These are phyloP conservation scores for Sporothrix brunneoviolacea DNA, from an alignment of 2,329 filamentous ascomycete species.

Conservation along the genomic window DNA sequence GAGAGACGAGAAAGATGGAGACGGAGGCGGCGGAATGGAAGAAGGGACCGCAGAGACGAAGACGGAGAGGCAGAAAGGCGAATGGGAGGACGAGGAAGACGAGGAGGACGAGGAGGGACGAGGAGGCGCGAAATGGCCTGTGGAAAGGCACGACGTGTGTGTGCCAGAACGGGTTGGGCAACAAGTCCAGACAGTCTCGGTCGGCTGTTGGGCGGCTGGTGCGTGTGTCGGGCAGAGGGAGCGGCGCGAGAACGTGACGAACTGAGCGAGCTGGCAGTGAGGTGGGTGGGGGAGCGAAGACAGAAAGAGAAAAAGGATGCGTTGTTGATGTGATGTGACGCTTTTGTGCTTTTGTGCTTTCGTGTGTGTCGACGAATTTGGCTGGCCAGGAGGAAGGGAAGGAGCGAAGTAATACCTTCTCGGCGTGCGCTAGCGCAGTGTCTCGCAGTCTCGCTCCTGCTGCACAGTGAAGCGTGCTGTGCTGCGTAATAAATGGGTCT, in stretches of 20 bases:
- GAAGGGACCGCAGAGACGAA: background rate
- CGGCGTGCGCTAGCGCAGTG: slow-evolving; percentile 5
- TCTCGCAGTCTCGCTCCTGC: slow-evolving; percentile 3
- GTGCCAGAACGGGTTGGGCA: background rate
- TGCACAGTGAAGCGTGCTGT: background rate
- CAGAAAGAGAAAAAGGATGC: slow-evolving; percentile 6
- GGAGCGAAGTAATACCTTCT: slow-evolving; percentile 3
- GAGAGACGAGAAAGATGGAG: background rate
- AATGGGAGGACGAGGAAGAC: background rate
- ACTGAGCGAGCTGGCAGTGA: background rate
- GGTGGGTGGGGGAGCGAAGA: background rate
- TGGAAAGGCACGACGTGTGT: background rate
- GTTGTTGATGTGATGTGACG: slow-evolving; percentile 18
- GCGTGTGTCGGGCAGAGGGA: background rate
- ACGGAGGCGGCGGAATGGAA: background rate
- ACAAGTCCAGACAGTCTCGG: background rate
- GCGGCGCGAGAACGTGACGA: background rate
- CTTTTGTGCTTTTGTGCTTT: no score
- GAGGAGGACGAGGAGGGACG: background rate
- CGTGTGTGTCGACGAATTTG: slow-evolving; percentile 9
- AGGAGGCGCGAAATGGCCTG: background rate
- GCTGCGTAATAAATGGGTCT: slow-evolving; percentile 7
- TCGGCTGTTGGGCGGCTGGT: slow-evolving; percentile 5
- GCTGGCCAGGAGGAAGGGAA: slow-evolving; percentile 7
- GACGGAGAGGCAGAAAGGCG: background rate